Conservation (phyloP, 2,329 filamentous ascomycete genomes). For the Fusarium sp. region DNA sequence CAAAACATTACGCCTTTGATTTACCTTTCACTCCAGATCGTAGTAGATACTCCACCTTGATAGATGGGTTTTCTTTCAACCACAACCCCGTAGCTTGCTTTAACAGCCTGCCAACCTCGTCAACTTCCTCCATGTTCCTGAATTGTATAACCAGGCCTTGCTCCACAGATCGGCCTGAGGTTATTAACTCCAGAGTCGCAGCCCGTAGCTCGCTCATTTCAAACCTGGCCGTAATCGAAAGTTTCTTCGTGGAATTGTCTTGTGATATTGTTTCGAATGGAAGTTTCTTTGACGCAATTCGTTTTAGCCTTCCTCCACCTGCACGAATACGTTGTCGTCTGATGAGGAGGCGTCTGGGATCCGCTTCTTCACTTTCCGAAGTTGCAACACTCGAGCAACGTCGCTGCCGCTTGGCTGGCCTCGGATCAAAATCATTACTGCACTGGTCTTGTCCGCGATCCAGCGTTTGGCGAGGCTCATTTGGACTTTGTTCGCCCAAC, state of each 20-base stretch:
- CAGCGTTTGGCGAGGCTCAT: background rate
- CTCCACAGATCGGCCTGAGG: slow-evolving; percentile 5
- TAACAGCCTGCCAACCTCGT: slow-evolving; percentile 35
- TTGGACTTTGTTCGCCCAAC: background rate
- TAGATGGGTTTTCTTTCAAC: slow-evolving; percentile 17
- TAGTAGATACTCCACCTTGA: slow-evolving; percentile 44
- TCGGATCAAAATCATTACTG: background rate
- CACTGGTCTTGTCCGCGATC: background rate
- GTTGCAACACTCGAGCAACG: slow-evolving; percentile 9
- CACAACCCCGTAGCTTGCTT: slow-evolving; percentile 37
- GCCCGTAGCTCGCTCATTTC: slow-evolving; percentile 13
- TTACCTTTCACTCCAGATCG: slow-evolving; percentile 45
- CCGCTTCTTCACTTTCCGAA: slow-evolving; percentile 8
- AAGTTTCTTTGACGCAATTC: slow-evolving; percentile 37
- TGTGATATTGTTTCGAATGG: slow-evolving; percentile 44
- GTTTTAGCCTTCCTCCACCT: slow-evolving; percentile 30
- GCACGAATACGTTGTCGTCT: slow-evolving; percentile 29
- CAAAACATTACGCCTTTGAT: slow-evolving; percentile 20
- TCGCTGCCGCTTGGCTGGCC: slow-evolving; percentile 14
- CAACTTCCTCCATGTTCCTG: slow-evolving; percentile 40
- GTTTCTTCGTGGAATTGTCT: slow-evolving; percentile 24
- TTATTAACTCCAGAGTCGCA: slow-evolving; percentile 17
- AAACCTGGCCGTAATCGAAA: slow-evolving; percentile 15
- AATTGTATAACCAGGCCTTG: slow-evolving; percentile 33
- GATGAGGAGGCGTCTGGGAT: slow-evolving; percentile 38